These are phyloP conservation scores for Protomyces lactucae-debilis DNA, from an alignment of 1,139 yeast genomes.

Conservation along the genomic window DNA sequence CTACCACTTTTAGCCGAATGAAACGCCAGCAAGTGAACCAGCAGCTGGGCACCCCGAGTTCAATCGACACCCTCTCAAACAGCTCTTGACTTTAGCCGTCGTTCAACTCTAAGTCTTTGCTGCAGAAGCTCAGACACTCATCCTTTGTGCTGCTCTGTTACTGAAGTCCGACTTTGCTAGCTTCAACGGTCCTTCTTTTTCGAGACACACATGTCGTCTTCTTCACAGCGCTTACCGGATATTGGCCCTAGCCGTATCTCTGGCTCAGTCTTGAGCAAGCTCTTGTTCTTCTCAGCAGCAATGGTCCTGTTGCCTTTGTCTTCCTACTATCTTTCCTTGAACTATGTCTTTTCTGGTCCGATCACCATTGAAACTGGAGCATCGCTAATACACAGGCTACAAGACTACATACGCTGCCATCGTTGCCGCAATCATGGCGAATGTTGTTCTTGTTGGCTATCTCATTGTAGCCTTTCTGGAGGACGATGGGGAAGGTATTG, in stretches of 20 bases:
- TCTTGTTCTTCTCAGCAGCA: slow-evolving; percentile 65
- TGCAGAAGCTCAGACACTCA: too few species aligned
- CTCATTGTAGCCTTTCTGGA: slow-evolving; percentile 84
- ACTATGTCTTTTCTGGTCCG: slow-evolving; percentile 34
- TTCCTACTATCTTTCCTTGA: slow-evolving; percentile 60
- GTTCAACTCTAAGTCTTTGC: too few species aligned
- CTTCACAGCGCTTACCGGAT: too few species aligned
- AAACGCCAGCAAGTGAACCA: too few species aligned
- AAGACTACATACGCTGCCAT: slow-evolving; percentile 52
- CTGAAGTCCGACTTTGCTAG: too few species aligned
- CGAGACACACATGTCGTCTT: too few species aligned
- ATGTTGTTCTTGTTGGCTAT: slow-evolving; percentile 78
- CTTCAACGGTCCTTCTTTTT: too few species aligned
- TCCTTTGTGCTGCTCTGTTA: too few species aligned
- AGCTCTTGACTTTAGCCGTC: too few species aligned
- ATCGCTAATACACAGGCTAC: slow-evolving; percentile 2
- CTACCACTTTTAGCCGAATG: too few species aligned
- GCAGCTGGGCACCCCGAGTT: too few species aligned
- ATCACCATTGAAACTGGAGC: not conserved
- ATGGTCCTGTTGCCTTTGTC: slow-evolving; percentile 77
- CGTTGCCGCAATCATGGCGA: slow-evolving; percentile 80
- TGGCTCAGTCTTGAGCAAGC: slow-evolving; percentile 7
- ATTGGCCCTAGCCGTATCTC: not conserved
- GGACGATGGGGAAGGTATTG: slow-evolving; percentile 40
- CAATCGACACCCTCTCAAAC: too few species aligned